phyloP scores from a whole-genome alignment of 148 eudicot genomes.

The Rhododendron ferrugineum region DNA sequence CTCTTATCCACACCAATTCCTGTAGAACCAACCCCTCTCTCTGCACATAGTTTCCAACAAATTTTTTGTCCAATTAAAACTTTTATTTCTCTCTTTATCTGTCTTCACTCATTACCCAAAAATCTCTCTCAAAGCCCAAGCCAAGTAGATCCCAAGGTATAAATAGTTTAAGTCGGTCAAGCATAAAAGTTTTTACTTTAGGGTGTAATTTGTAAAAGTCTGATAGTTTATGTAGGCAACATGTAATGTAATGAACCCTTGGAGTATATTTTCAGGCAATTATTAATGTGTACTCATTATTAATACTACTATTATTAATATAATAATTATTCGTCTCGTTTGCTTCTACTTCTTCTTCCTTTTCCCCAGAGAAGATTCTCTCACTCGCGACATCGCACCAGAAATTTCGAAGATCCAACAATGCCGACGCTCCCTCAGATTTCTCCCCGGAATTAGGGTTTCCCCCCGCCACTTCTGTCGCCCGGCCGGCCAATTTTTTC shows the following conservation, averaged over 20 bases:
- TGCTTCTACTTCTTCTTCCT: neutral
- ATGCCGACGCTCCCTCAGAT: conserved; percentile 21
- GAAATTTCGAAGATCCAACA: conserved; percentile 25
- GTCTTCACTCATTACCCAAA: too few relatives aligned
- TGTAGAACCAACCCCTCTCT: too few relatives aligned
- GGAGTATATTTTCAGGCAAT: conserved; percentile 1
- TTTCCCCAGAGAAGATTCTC: neutral
- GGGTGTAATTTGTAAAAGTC: neutral
- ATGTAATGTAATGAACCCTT: neutral
- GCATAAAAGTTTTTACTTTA: neutral
- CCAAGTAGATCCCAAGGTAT: neutral
- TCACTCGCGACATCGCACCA: conserved; percentile 7
- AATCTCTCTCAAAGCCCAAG: too few relatives aligned
- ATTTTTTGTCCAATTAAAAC: too few relatives aligned
- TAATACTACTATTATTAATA: neutral
- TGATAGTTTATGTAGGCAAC: neutral
- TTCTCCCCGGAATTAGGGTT: neutral
- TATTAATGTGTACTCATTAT: neutral
- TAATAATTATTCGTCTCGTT: neutral
- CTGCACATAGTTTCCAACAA: too few relatives aligned
- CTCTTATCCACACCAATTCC: too few relatives aligned
- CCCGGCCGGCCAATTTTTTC: neutral
- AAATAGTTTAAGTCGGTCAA: neutral
- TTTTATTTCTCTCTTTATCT: too few relatives aligned
- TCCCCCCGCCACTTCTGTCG: neutral